Percentiles rank a stretch among this genome's conserved stretches.
Conservation (phyloP, 139 green algal genomes). For the Edaphochlamys debaryana region DNA sequence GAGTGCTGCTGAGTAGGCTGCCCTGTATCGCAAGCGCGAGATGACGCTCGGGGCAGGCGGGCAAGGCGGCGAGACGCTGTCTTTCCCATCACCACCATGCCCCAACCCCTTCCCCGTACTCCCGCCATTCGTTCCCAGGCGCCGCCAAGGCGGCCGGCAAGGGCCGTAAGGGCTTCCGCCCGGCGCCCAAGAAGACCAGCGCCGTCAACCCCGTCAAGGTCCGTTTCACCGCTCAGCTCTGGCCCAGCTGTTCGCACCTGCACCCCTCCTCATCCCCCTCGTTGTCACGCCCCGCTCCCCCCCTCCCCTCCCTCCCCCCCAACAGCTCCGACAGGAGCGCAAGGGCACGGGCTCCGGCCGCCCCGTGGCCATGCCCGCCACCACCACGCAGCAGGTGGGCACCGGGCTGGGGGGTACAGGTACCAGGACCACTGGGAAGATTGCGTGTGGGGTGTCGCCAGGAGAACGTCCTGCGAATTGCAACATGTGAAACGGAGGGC, state of each 20-base stretch:
- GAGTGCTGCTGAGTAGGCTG: too few species aligned
- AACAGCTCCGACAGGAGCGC: background rate
- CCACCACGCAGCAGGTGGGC: slow-evolving; percentile 92
- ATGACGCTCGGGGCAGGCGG: slow-evolving; percentile 44
- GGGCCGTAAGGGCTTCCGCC: background rate
- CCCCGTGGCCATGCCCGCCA: slow-evolving; percentile 91
- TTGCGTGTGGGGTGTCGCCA: too few species aligned
- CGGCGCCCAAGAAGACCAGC: too few species aligned
- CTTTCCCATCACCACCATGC: too few species aligned
- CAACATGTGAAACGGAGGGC: too few species aligned
- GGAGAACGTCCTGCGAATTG: too few species aligned
- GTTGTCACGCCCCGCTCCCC: background rate
- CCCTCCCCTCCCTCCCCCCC: background rate
- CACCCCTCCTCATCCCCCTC: background rate
- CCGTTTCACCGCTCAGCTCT: background rate
- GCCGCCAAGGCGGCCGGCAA: background rate
- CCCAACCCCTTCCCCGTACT: too few species aligned
- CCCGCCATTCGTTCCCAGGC: too few species aligned
- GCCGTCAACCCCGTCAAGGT: slow-evolving; percentile 38
- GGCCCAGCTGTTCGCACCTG: too few species aligned
- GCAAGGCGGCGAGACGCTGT: slow-evolving; percentile 47
- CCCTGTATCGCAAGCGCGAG: slow-evolving; percentile 94
- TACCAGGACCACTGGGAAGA: too few species aligned
- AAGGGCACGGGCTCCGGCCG: slow-evolving; percentile 40
- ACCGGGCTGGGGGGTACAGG: too few species aligned